Base-by-base conservation (phyloP, 495 filamentous ascomycete genomes). In the Bathelium albidoporum region DNA sequence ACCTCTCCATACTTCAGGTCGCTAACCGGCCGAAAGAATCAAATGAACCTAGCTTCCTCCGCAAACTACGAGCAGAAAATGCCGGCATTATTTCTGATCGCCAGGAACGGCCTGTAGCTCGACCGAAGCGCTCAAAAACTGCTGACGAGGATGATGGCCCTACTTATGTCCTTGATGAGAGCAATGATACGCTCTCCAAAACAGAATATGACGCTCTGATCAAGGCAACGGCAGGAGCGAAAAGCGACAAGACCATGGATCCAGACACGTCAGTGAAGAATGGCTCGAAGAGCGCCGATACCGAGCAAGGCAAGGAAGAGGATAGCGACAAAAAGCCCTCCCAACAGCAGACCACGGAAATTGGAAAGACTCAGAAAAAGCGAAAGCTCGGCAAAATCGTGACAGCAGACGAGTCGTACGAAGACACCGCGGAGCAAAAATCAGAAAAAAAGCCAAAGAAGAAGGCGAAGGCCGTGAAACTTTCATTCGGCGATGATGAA, bases 81-180 rank as follows among this genome's bases (percentile, higher is more conserved):
- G 70, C 74, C 43, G 73, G 75, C 16, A 69, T 59, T 1, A 68
- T 72, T 55, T 44, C 69, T 2, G 69, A 68, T 34, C 67, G 73
- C 18, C 79, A 78, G 58, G 76, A 79, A 41, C 71, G 72, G 10
- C 74, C 70, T 16, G 66, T 79, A 20, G 75, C 77, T 5, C 74
- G 77, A 0, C 72, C 73, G 16, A 77, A 76, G 59, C 58, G 68
- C 9, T 44, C 60, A 32, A 74, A 74, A 59, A 69, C 75, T 29
- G 74, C 73, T 5, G 73, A 78, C 44, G 75, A 76, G 0, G 75
- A 78, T 2, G 77, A 79, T 64, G 79, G 69, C n/a, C 78, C 77
- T 28, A 72, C 78, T 1, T 80, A 79, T 62, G 76, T 81, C n/a
- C 61, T 79, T 20, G 79, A 80, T 43, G 79, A 76, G 32, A 75